Evolutionary conservation across 257 asterid species (phyloP).

Genomic region (Galeopsis tetrahit): DNA sequence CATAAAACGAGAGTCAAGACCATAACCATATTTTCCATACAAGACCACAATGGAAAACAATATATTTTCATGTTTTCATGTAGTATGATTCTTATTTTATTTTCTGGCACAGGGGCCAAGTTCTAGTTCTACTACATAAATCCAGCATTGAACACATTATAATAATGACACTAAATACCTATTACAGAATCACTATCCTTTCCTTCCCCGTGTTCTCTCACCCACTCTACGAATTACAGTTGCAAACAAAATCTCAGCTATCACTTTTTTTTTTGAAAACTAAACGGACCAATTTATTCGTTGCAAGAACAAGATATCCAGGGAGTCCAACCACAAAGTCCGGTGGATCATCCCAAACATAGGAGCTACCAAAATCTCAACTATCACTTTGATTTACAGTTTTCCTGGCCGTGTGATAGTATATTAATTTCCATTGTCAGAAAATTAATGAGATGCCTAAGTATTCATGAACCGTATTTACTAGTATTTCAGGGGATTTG

Average conservation of each 20-base stretch:
- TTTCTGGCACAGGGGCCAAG: background rate
- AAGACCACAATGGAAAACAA: background rate
- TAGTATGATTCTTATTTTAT: background rate
- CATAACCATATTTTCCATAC: slow-evolving; percentile 2
- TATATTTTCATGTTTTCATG: background rate
- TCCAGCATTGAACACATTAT: background rate
- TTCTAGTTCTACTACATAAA: background rate
- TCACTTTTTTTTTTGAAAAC: no score
- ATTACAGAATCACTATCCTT: background rate
- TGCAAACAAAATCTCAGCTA: background rate
- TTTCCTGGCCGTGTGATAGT: background rate
- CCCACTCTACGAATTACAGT: background rate
- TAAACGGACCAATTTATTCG: no score
- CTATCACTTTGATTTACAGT: background rate
- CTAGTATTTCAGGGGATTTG: background rate
- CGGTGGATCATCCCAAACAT: no score
- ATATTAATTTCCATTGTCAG: background rate
- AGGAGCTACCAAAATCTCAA: background rate
- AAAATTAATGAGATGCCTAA: background rate
- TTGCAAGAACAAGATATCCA: no score
- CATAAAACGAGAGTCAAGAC: background rate
- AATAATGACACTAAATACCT: background rate
- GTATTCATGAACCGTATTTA: background rate
- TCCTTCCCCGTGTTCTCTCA: background rate
- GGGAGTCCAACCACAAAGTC: no score